Percentiles rank a stretch among this genome's conserved stretches.
phyloP scores from a whole-genome alignment of 805 yeast genomes.

The Starmerella tilneyi region DNA sequence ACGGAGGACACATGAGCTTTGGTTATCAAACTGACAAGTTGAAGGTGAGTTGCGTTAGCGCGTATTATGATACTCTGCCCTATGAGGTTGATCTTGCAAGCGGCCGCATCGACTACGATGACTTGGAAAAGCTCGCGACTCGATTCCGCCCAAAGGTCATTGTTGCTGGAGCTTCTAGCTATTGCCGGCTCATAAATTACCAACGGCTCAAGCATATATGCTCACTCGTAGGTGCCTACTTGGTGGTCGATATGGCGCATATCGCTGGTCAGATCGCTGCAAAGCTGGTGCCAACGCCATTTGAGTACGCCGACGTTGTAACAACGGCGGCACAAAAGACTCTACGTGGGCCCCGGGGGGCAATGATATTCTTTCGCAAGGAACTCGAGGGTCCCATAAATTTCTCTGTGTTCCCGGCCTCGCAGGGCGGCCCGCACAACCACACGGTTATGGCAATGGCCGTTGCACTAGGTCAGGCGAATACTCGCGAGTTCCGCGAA shows the following conservation, averaged over 20 bases:
- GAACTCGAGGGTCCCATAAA: conserved; percentile 91
- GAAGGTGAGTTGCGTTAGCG: conserved; percentile 89
- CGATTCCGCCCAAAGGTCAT: conserved; percentile 90
- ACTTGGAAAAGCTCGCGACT: conserved; percentile 77
- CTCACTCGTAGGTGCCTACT: conserved; percentile 89
- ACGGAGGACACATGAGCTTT: conserved; percentile 97
- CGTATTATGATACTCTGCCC: conserved; percentile 96
- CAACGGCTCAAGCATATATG: conserved; percentile 91
- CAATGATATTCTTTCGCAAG: conserved; percentile 95
- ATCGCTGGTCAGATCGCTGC: conserved; percentile 94
- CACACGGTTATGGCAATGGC: conserved; percentile 97
- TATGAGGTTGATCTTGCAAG: conserved; percentile 86
- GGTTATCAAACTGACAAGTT: conserved; percentile 93
- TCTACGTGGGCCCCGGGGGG: conserved; percentile 98
- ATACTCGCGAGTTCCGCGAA: conserved; percentile 76
- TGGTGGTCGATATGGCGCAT: conserved; percentile 97
- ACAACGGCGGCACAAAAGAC: conserved; percentile 99
- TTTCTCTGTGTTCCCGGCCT: conserved; percentile 98
- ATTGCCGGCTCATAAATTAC: conserved; percentile 92
- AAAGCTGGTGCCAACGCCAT: conserved; percentile 89
- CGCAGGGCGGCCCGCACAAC: conserved; percentile 99
- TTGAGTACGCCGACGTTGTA: conserved; percentile 92
- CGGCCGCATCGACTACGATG: conserved; percentile 92
- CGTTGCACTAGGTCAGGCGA: conserved; percentile 90
- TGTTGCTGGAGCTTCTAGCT: conserved; percentile 97